phyloP scores from a whole-genome alignment of 2,329 filamentous ascomycete genomes.

The Alternaria novae-zelandiae region DNA sequence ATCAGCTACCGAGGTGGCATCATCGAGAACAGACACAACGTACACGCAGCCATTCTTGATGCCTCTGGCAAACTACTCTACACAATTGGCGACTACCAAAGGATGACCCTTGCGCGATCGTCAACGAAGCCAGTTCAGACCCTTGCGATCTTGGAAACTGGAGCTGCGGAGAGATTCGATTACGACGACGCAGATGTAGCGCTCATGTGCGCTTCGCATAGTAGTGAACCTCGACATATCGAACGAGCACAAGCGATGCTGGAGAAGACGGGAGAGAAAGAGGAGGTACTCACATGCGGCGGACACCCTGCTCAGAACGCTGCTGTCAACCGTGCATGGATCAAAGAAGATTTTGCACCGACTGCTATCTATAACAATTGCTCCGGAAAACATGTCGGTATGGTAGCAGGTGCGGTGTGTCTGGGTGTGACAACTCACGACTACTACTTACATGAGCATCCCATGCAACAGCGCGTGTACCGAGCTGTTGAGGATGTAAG shows the following conservation, averaged over 20 bases:
- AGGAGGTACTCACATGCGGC: not conserved
- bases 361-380: conserved; percentile 55
- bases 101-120: not conserved
- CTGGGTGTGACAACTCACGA: conserved; percentile 34
- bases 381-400: conserved; percentile 58
- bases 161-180: not conserved
- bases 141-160: not conserved
- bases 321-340: conserved; percentile 50
- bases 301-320: not conserved
- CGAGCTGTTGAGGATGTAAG: conserved; percentile 36
- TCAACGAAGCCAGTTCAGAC: not conserved
- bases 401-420: conserved; percentile 53
- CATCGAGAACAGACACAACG: not conserved
- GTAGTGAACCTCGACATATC: not conserved
- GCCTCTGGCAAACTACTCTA: not conserved
- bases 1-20: not conserved
- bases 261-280: not conserved
- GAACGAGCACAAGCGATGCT: not conserved
- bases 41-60: not conserved
- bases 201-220: conserved; percentile 1
- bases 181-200: not conserved
- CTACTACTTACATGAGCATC: not conserved
- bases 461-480: conserved; percentile 48
- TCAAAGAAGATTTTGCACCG: conserved; percentile 47
- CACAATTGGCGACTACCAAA: not conserved